Evolutionary conservation across 441 rosid genomes (phyloP).

Genomic region (Euphorbia corollata): DNA sequence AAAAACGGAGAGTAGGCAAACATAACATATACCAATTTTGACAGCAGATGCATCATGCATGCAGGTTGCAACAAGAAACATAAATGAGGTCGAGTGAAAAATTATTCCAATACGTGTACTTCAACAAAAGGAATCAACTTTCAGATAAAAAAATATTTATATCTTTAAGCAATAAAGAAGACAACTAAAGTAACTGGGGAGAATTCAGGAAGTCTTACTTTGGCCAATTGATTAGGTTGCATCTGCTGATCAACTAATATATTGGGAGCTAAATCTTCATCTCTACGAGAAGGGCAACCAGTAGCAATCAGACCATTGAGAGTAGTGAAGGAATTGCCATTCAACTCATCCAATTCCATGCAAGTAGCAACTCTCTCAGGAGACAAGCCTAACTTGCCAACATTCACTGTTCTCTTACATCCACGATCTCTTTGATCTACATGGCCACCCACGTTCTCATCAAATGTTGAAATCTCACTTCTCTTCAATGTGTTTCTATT

Average conservation of each 20-base stretch:
- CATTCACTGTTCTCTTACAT: constrained; percentile 21
- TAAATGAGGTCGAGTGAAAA: neutral
- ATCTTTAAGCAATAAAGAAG: too few species aligned
- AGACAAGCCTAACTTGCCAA: constrained; percentile 25
- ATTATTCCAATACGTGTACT: neutral
- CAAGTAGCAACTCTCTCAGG: constrained; percentile 19
- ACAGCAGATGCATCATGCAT: neutral
- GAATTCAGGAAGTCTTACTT: constrained; percentile 31
- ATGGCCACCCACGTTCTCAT: constrained; percentile 19
- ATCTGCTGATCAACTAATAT: constrained; percentile 18
- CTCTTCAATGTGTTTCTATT: constrained; percentile 17
- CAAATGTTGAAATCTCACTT: constrained; percentile 20
- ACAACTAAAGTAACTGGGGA: neutral
- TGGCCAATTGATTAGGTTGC: constrained; percentile 16
- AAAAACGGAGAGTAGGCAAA: neutral
- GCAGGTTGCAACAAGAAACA: constrained; percentile 1
- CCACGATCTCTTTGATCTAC: constrained; percentile 18
- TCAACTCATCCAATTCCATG: constrained; percentile 23
- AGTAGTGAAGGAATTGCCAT: constrained; percentile 20
- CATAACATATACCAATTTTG: neutral
- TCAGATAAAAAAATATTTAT: neutral
- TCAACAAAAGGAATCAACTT: neutral
- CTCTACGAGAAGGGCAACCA: constrained; percentile 19
- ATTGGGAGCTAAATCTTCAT: constrained; percentile 24
- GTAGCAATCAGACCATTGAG: constrained; percentile 20